These are phyloP conservation scores for Fusarium sp. DNA, from an alignment of 2,329 filamentous ascomycete species.

Conservation along the genomic window DNA sequence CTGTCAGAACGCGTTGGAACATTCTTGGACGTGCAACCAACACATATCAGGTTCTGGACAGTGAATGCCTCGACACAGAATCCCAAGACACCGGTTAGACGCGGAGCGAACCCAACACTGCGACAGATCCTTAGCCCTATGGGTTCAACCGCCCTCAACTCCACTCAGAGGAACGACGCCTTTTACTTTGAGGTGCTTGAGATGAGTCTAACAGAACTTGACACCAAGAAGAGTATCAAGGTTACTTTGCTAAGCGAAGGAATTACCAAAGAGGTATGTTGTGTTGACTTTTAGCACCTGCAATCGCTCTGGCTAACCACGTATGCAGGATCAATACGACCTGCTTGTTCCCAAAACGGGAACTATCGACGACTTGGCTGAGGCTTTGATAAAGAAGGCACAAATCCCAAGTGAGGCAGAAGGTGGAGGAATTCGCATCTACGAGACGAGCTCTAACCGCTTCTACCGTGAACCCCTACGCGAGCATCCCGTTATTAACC, in stretches of 20 bases:
- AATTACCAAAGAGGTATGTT: conserved; percentile 84
- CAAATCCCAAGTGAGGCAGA: conserved; percentile 79
- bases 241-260: conserved; percentile 89
- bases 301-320: conserved; percentile 5
- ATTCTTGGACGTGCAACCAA: conserved; percentile 79
- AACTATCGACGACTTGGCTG: conserved; percentile 80
- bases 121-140: conserved; percentile 81
- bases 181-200: conserved; percentile 95
- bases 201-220: conserved; percentile 91
- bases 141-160: conserved; percentile 74
- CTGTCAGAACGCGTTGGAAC: conserved; percentile 86
- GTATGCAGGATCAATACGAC: conserved; percentile 75
- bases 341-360: conserved; percentile 90
- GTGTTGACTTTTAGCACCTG: conserved; percentile 40
- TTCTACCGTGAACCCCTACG: conserved; percentile 81
- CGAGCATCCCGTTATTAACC: conserved; percentile 78
- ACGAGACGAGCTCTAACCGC: conserved; percentile 84
- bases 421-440: conserved; percentile 79
- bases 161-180: conserved; percentile 77
- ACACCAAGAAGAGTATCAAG: conserved; percentile 90
- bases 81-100: conserved; percentile 82
- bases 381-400: conserved; percentile 81
- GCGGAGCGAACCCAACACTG: conserved; percentile 75
- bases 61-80: conserved; percentile 81
- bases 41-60: conserved; percentile 91